Percentiles rank a stretch among this genome's conserved stretches.
Conservation (phyloP, 768 basidiomycete genomes). For the Mycena albidolilacea region DNA sequence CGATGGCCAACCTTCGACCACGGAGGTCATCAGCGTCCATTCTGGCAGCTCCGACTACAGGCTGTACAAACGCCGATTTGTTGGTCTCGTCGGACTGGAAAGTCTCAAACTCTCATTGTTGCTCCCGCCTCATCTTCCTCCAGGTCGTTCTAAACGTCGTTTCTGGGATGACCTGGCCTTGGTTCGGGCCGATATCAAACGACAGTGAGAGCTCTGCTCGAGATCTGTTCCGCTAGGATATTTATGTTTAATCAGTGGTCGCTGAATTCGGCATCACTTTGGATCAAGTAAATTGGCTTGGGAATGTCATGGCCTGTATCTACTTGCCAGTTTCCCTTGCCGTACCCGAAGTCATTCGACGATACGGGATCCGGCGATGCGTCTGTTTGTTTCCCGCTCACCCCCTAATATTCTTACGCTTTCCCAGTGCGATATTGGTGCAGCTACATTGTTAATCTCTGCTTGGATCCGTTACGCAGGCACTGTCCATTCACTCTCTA, state of each 20-base stretch:
- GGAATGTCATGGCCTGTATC: slow-evolving; percentile 73
- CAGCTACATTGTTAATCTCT: slow-evolving; percentile 67
- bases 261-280: slow-evolving; percentile 77
- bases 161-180: slow-evolving; percentile 79
- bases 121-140: background rate
- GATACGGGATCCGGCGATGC: slow-evolving; percentile 73
- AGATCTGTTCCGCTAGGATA: background rate
- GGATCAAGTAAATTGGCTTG: slow-evolving; percentile 85
- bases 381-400: slow-evolving; percentile 58
- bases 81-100: slow-evolving; percentile 75
- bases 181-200: slow-evolving; percentile 89
- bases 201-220: slow-evolving; percentile 59
- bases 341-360: slow-evolving; percentile 70
- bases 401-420: slow-evolving; percentile 10
- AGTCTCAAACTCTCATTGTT: slow-evolving; percentile 35
- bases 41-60: slow-evolving; percentile 58
- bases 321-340: slow-evolving; percentile 75
- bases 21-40: slow-evolving; percentile 31
- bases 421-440: slow-evolving; percentile 74
- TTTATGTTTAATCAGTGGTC: slow-evolving; percentile 59
- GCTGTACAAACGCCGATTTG: slow-evolving; percentile 79
- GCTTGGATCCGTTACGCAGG: slow-evolving; percentile 87
- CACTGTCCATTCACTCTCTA: slow-evolving; percentile 68
- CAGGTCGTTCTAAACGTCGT: slow-evolving; percentile 76
- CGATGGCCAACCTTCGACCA: slow-evolving; percentile 8